Evolutionary conservation across 768 basidiomycete genomes (phyloP).

Genomic region (Tulasnella sp.): DNA sequence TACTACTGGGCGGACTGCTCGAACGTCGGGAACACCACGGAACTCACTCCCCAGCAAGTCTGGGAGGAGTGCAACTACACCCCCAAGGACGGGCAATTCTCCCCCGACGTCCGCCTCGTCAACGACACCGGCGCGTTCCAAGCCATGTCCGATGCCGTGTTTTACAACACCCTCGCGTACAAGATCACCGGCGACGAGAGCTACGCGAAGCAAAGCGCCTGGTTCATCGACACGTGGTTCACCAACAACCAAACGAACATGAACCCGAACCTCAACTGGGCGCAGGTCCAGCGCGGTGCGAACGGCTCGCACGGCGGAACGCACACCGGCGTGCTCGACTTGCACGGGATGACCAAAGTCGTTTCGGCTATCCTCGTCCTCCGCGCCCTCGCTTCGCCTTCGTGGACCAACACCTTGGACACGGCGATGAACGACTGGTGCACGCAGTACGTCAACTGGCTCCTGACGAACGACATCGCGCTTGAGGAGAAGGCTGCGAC

Average conservation of each 20-base stretch:
- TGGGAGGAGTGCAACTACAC: slow-evolving; percentile 50
- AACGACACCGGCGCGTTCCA: slow-evolving; percentile 46
- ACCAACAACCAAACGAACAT: slow-evolving; percentile 43
- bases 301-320: slow-evolving; percentile 19
- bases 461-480: slow-evolving; percentile 14
- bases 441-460: slow-evolving; percentile 20
- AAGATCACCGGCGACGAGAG: slow-evolving; percentile 31
- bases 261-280: slow-evolving; percentile 49
- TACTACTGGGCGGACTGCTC: slow-evolving; percentile 49
- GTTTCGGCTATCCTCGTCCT: slow-evolving; percentile 20
- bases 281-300: slow-evolving; percentile 32
- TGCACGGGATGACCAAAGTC: slow-evolving; percentile 19
- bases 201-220: slow-evolving; percentile 35
- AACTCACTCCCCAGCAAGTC: slow-evolving; percentile 40
- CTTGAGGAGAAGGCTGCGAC: slow-evolving; percentile 15
- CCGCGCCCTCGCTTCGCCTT: slow-evolving; percentile 10
- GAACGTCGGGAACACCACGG: slow-evolving; percentile 45
- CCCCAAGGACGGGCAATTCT: slow-evolving; percentile 47
- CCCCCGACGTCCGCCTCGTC: slow-evolving; percentile 48
- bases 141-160: slow-evolving; percentile 44
- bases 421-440: slow-evolving; percentile 19
- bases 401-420: slow-evolving; percentile 20
- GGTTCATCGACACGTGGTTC: slow-evolving; percentile 48
- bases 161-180: slow-evolving; percentile 51
- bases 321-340: slow-evolving; percentile 22